phyloP scores from a whole-genome alignment of 768 basidiomycete species.

The Termitomyces heimii region DNA sequence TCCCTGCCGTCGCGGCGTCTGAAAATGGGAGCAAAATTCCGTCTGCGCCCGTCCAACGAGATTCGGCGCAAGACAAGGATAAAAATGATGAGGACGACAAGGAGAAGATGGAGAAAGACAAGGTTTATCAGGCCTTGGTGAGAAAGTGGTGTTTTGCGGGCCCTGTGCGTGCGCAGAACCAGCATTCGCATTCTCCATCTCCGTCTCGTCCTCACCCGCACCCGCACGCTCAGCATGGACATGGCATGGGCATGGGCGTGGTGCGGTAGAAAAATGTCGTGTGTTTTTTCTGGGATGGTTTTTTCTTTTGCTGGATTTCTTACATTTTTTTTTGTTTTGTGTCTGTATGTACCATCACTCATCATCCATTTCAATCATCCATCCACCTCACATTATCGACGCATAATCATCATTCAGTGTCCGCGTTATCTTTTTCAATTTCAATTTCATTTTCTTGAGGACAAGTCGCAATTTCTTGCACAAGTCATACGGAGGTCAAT shows the following conservation, averaged over 20 bases:
- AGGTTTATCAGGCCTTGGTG: conserved; percentile 55
- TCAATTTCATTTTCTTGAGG: no score
- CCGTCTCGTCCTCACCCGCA: neutral
- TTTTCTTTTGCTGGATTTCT: neutral
- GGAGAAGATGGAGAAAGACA: conserved; percentile 13
- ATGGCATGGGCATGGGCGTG: neutral
- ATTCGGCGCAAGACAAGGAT: neutral
- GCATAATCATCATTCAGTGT: no score
- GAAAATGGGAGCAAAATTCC: neutral
- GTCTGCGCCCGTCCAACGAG: neutral
- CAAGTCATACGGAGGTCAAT: no score
- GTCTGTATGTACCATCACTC: neutral
- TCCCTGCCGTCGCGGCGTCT: neutral
- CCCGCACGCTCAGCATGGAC: neutral
- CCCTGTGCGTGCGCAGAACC: neutral
- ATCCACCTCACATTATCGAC: no score
- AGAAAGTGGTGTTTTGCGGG: conserved; percentile 63
- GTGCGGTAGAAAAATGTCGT: neutral
- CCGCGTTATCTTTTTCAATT: no score
- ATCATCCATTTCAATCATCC: neutral
- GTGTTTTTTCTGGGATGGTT: neutral
- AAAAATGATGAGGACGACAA: neutral
- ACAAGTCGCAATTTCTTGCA: no score
- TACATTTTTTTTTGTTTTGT: neutral
- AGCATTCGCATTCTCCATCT: neutral